These are phyloP conservation scores for Fusarium oligoseptatum DNA, from an alignment of 2,329 filamentous ascomycete species.

Conservation along the genomic window DNA sequence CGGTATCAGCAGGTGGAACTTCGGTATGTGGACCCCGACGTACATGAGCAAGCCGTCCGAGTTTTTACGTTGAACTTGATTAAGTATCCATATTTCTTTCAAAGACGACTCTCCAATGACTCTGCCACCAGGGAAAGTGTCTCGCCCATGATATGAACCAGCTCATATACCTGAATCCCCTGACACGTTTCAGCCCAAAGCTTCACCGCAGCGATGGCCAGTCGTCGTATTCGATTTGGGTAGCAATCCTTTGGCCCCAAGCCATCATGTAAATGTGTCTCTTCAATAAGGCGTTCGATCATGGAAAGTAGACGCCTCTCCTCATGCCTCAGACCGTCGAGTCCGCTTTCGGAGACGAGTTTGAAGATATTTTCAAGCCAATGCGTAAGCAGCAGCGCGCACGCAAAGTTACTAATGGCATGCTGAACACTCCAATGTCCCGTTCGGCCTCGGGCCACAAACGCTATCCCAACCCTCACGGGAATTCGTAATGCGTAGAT, in stretches of 20 bases:
- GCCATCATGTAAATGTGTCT: not conserved
- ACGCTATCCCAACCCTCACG: not conserved
- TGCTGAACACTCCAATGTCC: slow-evolving; percentile 1
- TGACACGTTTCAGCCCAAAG: not conserved
- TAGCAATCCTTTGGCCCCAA: not conserved
- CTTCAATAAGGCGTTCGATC: not conserved
- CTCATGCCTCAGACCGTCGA: not conserved
- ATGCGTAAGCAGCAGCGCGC: not conserved
- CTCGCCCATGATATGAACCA: not conserved
- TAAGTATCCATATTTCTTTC: not conserved
- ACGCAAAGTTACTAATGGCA: slow-evolving; percentile 1
- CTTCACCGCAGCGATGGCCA: not conserved
- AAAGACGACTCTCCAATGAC: not conserved
- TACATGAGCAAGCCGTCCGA: not conserved
- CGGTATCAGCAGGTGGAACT: not conserved
- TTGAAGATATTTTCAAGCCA: not conserved
- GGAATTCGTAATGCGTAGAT: not conserved
- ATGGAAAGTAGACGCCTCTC: not conserved
- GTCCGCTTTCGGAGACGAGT: not conserved
- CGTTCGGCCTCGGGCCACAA: not conserved
- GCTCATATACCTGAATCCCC: not conserved
- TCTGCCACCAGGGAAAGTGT: not conserved
- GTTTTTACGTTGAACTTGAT: not conserved
- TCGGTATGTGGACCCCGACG: not conserved
- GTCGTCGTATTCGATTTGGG: not conserved